Base-by-base conservation (phyloP, 306 rosid species). In the Begonia peltatifolia region DNA sequence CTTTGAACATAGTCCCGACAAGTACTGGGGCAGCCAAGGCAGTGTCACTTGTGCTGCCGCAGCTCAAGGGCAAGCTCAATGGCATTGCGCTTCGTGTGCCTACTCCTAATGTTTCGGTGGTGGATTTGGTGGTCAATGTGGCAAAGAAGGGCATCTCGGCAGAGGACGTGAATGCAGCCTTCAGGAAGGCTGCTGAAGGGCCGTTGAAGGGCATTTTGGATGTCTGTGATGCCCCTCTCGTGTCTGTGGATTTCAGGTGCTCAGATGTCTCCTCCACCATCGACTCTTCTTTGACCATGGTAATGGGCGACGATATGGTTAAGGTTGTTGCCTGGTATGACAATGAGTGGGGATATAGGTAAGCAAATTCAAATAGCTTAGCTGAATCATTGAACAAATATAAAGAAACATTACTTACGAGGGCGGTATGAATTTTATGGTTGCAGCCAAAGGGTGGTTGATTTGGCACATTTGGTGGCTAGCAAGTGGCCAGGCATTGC, bases 271-370 rank as follows among this genome's bases (percentile, higher is more conserved):
- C 99, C 48, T 63, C 93, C 66, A 92, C 94, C 22, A 86, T 92
- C 6, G 99, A 92, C 68, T 81, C 99, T 17, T 92, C 99, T 53
- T 57, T 92, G 47, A 86, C 94, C 50, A 86, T 92, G 99, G 99
- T 92, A 59, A 92, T 92, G 99, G 99, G 99, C 23, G 99, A 86
- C 63, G 99, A 92, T 59, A 92, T 92, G 99, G 84, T 92, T 22
- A 92, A 92, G 78, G 99, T 92, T 10, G 96, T 92, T 54, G 99
- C 99, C 63, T 92, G 99, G 99, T 92, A 92, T 48, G 99, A 86
- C 80, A 92, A 92, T 30, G 96, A 92, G 68, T 92, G 99, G 99
- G 99, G 99, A 53, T 92, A 92, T 85, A 90, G 97, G 97, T 88
- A 57, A 76, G 80, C 23, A 53, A 56, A 18, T 41, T 20, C 12